Base-by-base conservation (phyloP, 78 protist genomes). In the Dictyostelium brefeldianum region DNA sequence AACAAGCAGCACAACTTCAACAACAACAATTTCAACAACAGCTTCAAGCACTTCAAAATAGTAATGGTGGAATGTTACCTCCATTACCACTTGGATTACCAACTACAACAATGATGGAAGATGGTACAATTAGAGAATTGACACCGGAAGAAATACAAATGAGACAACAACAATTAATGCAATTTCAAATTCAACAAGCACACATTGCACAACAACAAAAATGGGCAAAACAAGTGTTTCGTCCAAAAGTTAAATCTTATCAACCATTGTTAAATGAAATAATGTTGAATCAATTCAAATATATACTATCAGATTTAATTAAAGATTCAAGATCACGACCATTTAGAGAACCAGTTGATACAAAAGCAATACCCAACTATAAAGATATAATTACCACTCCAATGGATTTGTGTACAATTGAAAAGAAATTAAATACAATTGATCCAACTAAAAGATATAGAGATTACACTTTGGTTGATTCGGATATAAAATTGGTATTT, bases 351-450 rank as follows among this genome's bases (percentile, higher is more conserved):
- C 71, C 75, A 15, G 11, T 62, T 62, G 70, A 36, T 9, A 36
- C n/a, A 25, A 14, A 62, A 22, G 22, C 36, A 9, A 36, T 2
- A 36, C 43, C 43, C 2, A 51, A 75, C 11, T 85, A 85, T 79
- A 29, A 59, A 29, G 83, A 85, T 18, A 14, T 57, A 57, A 85
- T 85, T 27, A 85, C 48, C 31, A 51, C 15, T 5, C 78, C 83
- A 25, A 69, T 64, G 27, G 93, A 77, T 77, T 65, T 87, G 2
- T 53, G 79, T 14, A 77, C 84, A 5, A 87, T 87, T n/a, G 92
- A 84, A 14, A 71, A 67, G 50, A 53, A 51, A 22, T 54, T 83
- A 67, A n/a, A 22, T 15, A 59, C 91, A 5, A 65, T 67, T 10
- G 59, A 83, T 10, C 41, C 27, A 11, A 14, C 9, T 0, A 12